phyloP scores from a whole-genome alignment of 2,329 filamentous ascomycete genomes.

The Cordyceps tenuipes region DNA sequence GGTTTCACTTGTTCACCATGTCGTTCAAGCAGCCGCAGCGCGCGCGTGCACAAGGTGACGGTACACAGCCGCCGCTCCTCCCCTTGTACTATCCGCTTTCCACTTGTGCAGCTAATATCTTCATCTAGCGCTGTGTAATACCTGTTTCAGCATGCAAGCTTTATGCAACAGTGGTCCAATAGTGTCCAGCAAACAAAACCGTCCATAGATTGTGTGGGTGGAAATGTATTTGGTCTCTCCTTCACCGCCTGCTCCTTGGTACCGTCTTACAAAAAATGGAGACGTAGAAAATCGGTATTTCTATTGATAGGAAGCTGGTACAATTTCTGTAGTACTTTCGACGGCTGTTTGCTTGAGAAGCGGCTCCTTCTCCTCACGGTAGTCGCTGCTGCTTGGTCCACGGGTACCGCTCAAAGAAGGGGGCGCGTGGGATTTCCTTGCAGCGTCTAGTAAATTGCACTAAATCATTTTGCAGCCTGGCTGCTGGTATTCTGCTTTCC shows the following conservation, averaged over 20 bases:
- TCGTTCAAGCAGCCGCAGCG: neutral
- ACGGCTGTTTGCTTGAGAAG: neutral
- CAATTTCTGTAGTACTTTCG: neutral
- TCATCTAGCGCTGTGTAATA: neutral
- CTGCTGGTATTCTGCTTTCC: neutral
- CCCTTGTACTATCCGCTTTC: neutral
- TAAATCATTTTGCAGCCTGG: neutral
- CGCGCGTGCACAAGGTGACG: neutral
- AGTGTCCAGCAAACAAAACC: neutral
- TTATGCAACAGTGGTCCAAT: neutral
- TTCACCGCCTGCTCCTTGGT: neutral
- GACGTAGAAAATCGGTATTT: too few species aligned
- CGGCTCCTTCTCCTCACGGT: neutral
- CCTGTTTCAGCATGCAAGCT: neutral
- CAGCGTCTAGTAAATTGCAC: neutral
- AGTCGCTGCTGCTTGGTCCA: neutral
- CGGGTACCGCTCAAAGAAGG: neutral
- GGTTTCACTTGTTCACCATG: neutral
- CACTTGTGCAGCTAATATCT: neutral
- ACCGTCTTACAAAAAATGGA: too few species aligned
- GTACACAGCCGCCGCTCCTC: neutral
- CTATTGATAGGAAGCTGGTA: too few species aligned
- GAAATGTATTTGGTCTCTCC: neutral
- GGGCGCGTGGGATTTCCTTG: neutral
- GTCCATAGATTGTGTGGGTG: neutral